Percentiles rank a stretch among this genome's conserved stretches.
phyloP scores from a whole-genome alignment of 2,329 filamentous ascomycete species.

The Aspergillus japonicus region DNA sequence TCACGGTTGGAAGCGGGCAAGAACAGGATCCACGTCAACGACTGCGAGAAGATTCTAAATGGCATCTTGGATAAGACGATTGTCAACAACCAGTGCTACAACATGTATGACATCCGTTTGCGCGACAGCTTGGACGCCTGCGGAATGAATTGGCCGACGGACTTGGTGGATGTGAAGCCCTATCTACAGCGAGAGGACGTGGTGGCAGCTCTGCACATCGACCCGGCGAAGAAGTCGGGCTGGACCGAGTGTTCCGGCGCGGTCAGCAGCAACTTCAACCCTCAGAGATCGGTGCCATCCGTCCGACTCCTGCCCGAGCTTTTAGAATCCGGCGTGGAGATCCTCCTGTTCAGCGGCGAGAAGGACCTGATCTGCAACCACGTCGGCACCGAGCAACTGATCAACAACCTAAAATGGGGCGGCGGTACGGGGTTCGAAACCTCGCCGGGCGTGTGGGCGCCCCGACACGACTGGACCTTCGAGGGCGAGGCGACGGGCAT shows the following conservation, averaged over 20 bases:
- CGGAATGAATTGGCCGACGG: constrained; percentile 97
- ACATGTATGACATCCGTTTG: constrained; percentile 96
- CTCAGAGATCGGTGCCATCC: constrained; percentile 69
- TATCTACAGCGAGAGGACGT: constrained; percentile 86
- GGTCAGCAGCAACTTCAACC: constrained; percentile 70
- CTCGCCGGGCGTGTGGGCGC: constrained; percentile 82
- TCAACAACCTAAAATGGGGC: constrained; percentile 88
- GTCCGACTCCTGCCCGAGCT: constrained; percentile 74
- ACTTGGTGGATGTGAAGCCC: constrained; percentile 72
- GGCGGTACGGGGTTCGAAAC: constrained; percentile 88
- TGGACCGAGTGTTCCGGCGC: constrained; percentile 88
- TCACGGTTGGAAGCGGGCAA: constrained; percentile 57
- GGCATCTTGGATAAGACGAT: constrained; percentile 67
- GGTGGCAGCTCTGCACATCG: constrained; percentile 74
- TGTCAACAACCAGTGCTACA: constrained; percentile 64
- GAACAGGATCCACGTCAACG: constrained; percentile 63
- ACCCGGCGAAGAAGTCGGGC: constrained; percentile 74
- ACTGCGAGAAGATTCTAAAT: constrained; percentile 76
- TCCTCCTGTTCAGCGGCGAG: constrained; percentile 88
- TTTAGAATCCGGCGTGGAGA: constrained; percentile 67
- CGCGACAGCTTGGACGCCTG: constrained; percentile 78
- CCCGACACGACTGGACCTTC: constrained; percentile 91
- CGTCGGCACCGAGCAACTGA: constrained; percentile 85
- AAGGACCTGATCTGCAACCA: constrained; percentile 98
- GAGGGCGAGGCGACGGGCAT: constrained; percentile 84